Evolutionary conservation across 352 stramenopile species (phyloP).

Genomic region (Pythium plurisporium): DNA sequence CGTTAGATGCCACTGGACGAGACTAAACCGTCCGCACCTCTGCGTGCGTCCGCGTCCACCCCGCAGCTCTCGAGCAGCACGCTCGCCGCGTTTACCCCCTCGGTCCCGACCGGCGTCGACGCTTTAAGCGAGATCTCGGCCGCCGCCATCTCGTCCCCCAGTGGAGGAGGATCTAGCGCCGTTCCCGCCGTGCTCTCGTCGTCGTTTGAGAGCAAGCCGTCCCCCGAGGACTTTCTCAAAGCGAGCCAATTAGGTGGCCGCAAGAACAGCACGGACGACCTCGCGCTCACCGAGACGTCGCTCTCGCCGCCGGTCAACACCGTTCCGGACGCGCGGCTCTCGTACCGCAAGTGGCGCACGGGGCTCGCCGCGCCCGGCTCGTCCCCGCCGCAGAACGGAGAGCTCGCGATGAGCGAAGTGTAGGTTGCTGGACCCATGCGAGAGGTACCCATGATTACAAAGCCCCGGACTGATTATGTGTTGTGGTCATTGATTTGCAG

Average conservation of each 20-base stretch:
- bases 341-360: conserved; percentile 80
- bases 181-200: conserved; percentile 11
- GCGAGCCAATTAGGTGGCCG: conserved; percentile 13
- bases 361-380: conserved; percentile 21
- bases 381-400: background rate
- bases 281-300: conserved; percentile 40
- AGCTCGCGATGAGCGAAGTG: conserved; percentile 54
- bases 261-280: conserved; percentile 69
- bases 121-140: conserved; percentile 14
- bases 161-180: background rate
- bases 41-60: conserved; percentile 21
- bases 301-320: conserved; percentile 45
- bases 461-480: background rate
- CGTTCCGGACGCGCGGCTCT: conserved; percentile 58
- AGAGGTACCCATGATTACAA: too few species aligned
- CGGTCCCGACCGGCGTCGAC: conserved; percentile 3
- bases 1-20: conserved; percentile 18
- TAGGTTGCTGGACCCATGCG: conserved; percentile 29
- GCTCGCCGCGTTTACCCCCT: conserved; percentile 23
- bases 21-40: conserved; percentile 12
- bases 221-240: conserved; percentile 18
- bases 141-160: conserved; percentile 33
- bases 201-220: conserved; percentile 21
- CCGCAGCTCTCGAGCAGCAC: conserved; percentile 12
- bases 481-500: conserved; percentile 7